Percentiles rank a stretch among this genome's conserved stretches.
phyloP scores from a whole-genome alignment of 1,284 basidiomycete genomes.

The Sphaerobolus stellatus region DNA sequence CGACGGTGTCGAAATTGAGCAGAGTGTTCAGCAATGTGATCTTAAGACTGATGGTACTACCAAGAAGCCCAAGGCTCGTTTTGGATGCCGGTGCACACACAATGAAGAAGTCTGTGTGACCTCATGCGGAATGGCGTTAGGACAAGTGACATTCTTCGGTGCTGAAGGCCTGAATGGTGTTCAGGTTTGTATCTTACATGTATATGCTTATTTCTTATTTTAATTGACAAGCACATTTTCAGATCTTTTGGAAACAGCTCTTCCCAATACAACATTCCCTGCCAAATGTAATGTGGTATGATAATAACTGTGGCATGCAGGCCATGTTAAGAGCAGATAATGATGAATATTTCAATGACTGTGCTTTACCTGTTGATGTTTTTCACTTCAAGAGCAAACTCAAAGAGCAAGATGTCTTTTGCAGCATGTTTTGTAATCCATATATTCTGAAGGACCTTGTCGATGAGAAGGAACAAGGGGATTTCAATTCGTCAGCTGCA shows the following conservation, averaged over 20 bases:
- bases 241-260: conserved; percentile 9
- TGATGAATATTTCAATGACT: conserved; percentile 20
- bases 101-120: conserved; percentile 31
- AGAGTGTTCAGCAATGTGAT: conserved; percentile 10
- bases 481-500: conserved; percentile 36
- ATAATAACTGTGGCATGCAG: conserved; percentile 29
- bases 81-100: conserved; percentile 28
- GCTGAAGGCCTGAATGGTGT: conserved; percentile 23
- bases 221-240: not conserved
- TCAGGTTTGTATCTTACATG: conserved; percentile 14
- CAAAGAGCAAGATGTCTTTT: conserved; percentile 27
- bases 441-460: conserved; percentile 25
- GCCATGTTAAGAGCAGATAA: conserved; percentile 13
- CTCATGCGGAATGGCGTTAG: conserved; percentile 26
- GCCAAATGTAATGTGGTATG: conserved; percentile 28
- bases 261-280: conserved; percentile 17
- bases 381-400: conserved; percentile 37
- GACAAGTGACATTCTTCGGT: conserved; percentile 28
- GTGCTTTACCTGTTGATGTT: conserved; percentile 31
- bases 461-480: conserved; percentile 24
- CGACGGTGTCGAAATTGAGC: not conserved
- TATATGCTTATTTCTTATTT: not conserved
- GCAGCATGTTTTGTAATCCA: conserved; percentile 33
- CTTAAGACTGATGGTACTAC: conserved; percentile 24
- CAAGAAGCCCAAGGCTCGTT: conserved; percentile 19